Percentiles rank a stretch among this genome's conserved stretches.
phyloP scores from a whole-genome alignment of 441 rosid genomes.

The Adansonia madagascariensis region DNA sequence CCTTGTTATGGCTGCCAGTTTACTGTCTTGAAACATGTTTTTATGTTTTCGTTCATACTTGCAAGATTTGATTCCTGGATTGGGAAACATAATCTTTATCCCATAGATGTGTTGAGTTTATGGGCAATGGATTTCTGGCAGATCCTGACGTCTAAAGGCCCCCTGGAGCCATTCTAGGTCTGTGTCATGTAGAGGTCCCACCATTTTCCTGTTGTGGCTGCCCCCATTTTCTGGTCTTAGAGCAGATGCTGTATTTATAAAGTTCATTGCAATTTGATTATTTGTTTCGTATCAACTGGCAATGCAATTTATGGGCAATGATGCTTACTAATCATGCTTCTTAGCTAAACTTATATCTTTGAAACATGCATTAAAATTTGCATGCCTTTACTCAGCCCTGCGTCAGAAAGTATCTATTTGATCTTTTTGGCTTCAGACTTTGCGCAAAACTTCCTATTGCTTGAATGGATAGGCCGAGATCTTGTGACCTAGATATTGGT shows the following conservation, averaged over 20 bases:
- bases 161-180: constrained; percentile 23
- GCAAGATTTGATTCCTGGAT: constrained; percentile 30
- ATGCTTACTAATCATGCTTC: background rate
- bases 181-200: constrained; percentile 33
- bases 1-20: constrained; percentile 32
- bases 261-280: background rate
- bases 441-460: background rate
- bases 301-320: background rate
- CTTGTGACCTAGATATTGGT: background rate
- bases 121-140: constrained; percentile 45
- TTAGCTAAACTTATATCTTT: background rate
- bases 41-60: constrained; percentile 17
- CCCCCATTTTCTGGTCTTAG: background rate
- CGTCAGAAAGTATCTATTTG: background rate
- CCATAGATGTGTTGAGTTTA: constrained; percentile 32
- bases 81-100: constrained; percentile 45
- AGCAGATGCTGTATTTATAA: background rate
- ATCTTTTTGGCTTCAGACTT: constrained; percentile 3
- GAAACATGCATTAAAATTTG: background rate
- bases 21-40: constrained; percentile 46
- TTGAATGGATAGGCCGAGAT: constrained; percentile 3
- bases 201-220: constrained; percentile 19
- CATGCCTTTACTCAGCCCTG: background rate
- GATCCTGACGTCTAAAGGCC: constrained; percentile 29
- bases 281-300: background rate